Percentiles rank a stretch among this genome's conserved stretches.
Conservation (phyloP, 768 basidiomycete genomes). For the Paxillus ammoniavirescens region DNA sequence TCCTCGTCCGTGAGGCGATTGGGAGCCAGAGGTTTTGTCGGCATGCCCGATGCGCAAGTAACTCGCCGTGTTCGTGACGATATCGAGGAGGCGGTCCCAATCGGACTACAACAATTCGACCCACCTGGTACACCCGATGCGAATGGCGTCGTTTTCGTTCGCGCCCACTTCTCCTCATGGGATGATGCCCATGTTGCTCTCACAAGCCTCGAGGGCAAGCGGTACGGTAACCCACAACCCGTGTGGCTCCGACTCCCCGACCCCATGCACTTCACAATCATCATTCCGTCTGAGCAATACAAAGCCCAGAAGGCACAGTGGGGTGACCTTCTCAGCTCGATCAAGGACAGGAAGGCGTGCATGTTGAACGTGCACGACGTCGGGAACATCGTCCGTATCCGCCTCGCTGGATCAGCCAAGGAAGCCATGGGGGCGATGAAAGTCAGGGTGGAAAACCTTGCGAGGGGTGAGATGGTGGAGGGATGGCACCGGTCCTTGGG, state of each 20-base stretch:
- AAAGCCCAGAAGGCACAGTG: constrained; percentile 48
- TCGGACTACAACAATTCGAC: constrained; percentile 27
- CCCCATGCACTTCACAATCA: constrained; percentile 50
- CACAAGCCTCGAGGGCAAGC: constrained; percentile 33
- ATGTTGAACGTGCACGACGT: constrained; percentile 30
- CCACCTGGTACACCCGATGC: constrained; percentile 13
- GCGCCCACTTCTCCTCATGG: constrained; percentile 48
- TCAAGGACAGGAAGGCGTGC: constrained; percentile 37
- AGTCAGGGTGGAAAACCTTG: constrained; percentile 56
- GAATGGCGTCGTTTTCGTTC: constrained; percentile 36
- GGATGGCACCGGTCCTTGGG: constrained; percentile 52
- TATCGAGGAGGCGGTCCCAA: constrained; percentile 18
- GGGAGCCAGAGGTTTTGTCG: constrained; percentile 18
- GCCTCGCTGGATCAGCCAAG: constrained; percentile 50
- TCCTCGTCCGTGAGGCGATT: constrained; percentile 26
- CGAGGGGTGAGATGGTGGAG: constrained; percentile 46
- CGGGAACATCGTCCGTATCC: constrained; percentile 35
- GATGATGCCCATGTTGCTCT: constrained; percentile 44
- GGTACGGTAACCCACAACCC: constrained; percentile 29
- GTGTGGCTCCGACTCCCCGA: constrained; percentile 44
- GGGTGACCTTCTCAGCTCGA: constrained; percentile 40
- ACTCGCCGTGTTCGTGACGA: constrained; percentile 23
- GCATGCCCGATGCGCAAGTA: constrained; percentile 20
- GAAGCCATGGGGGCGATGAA: constrained; percentile 55
- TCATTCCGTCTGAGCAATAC: constrained; percentile 48